phyloP scores from a whole-genome alignment of 495 filamentous ascomycete genomes.

The Chaetomium cochliodes region DNA sequence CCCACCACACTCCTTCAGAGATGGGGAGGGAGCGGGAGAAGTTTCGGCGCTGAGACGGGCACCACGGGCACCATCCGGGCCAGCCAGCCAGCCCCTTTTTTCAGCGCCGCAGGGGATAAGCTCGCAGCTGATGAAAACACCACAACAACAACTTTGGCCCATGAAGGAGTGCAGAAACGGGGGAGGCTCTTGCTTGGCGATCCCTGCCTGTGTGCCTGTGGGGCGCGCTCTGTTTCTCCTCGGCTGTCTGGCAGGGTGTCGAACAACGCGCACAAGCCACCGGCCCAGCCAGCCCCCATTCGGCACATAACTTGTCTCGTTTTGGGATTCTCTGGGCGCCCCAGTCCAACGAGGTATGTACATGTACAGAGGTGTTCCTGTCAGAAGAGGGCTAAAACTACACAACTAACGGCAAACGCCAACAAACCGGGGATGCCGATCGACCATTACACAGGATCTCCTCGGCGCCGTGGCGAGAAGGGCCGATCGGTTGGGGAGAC shows the following conservation, averaged over 20 bases:
- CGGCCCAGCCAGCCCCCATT: too few relatives aligned
- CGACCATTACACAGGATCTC: constrained; percentile 1
- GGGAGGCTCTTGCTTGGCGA: background rate
- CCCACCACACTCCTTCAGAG: constrained; percentile 9
- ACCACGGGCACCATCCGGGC: background rate
- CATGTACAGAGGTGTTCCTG: too few relatives aligned
- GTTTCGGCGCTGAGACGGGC: background rate
- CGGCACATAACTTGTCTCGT: too few relatives aligned
- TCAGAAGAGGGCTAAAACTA: too few relatives aligned
- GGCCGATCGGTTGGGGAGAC: background rate
- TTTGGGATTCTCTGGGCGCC: too few relatives aligned
- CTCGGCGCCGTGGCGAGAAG: constrained; percentile 7
- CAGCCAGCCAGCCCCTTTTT: constrained; percentile 2
- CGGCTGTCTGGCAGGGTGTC: too few relatives aligned
- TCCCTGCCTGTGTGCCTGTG: background rate
- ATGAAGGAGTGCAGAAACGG: background rate
- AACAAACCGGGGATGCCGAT: background rate
- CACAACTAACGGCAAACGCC: background rate
- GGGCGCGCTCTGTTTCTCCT: too few relatives aligned
- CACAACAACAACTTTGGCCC: background rate
- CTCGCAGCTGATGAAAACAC: background rate
- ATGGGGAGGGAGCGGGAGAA: background rate
- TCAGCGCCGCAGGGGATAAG: constrained; percentile 9
- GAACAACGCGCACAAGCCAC: too few relatives aligned
- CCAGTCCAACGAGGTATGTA: too few relatives aligned